Conservation (phyloP, 106 monocot genomes). For the Allium cepa region DNA sequence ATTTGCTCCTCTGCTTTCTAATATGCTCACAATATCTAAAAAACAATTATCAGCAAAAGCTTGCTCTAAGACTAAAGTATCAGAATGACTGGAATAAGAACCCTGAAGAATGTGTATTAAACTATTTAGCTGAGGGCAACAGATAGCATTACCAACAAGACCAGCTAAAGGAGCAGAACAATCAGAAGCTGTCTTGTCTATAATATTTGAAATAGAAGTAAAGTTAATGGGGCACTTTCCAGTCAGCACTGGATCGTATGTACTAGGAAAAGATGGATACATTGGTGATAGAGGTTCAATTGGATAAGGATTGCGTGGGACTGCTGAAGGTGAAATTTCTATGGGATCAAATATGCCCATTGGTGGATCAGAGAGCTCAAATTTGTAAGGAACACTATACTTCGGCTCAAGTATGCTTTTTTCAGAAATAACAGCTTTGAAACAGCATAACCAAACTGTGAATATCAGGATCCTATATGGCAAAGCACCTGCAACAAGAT, state of each 20-base stretch:
- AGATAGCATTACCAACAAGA: constrained; percentile 87
- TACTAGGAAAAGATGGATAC: constrained; percentile 86
- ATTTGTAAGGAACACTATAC: constrained; percentile 45
- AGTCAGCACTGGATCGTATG: constrained; percentile 79
- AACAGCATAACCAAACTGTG: constrained; percentile 43
- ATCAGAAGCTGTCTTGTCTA: constrained; percentile 86
- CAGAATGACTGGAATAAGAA: constrained; percentile 35
- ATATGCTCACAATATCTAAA: constrained; percentile 74
- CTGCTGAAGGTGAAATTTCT: constrained; percentile 72
- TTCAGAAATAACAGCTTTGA: constrained; percentile 41
- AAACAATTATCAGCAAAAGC: constrained; percentile 74
- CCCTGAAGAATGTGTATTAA: constrained; percentile 90
- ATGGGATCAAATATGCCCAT: constrained; percentile 82
- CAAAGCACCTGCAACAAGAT: constrained; percentile 47
- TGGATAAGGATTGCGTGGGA: constrained; percentile 75
- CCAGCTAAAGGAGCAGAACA: constrained; percentile 86
- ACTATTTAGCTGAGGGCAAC: constrained; percentile 89
- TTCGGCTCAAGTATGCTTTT: constrained; percentile 34
- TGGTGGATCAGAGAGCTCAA: constrained; percentile 74
- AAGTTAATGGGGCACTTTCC: constrained; percentile 87
- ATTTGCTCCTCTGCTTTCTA: constrained; percentile 85
- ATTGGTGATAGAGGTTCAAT: constrained; percentile 79
- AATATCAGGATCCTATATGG: constrained; percentile 38
- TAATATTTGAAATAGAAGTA: constrained; percentile 58
- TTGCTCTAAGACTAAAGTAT: constrained; percentile 45